These are phyloP conservation scores for Cercospora berteroae DNA, from an alignment of 2,329 filamentous ascomycete species.

Conservation along the genomic window DNA sequence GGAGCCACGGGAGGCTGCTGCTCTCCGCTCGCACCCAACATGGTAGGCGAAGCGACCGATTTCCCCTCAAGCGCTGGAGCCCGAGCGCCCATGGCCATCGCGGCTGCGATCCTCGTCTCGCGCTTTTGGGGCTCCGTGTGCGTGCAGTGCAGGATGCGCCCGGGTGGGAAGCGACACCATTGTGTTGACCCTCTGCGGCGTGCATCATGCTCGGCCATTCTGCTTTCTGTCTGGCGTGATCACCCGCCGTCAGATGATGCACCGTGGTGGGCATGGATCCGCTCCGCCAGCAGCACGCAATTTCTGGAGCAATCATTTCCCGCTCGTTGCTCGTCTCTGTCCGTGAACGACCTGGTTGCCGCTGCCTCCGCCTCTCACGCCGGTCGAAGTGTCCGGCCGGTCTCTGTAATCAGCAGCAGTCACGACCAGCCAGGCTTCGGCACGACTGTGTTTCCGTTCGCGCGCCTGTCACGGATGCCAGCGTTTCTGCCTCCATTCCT, in stretches of 20 bases:
- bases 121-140: not conserved
- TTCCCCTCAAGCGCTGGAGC: slow-evolving; percentile 15
- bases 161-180: not conserved
- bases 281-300: slow-evolving; percentile 8
- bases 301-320: not conserved
- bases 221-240: not conserved
- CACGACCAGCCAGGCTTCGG: not conserved
- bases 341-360: not conserved
- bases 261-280: not conserved
- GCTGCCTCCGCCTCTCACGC: slow-evolving; percentile 8
- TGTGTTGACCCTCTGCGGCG: slow-evolving; percentile 7
- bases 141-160: slow-evolving; percentile 7
- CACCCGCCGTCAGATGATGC: slow-evolving; percentile 14
- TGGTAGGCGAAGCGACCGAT: slow-evolving; percentile 10
- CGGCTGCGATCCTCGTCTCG: slow-evolving; percentile 3
- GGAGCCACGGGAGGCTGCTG: not conserved
- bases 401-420: not conserved
- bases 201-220: not conserved
- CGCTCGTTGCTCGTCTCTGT: not conserved
- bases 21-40: not conserved
- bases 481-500: not conserved
- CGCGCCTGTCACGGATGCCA: not conserved
- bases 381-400: not conserved
- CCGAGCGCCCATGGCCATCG: not conserved
- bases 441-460: not conserved